These are phyloP conservation scores for Clitopilus passeckerianus DNA, from an alignment of 768 basidiomycete species.

Conservation along the genomic window DNA sequence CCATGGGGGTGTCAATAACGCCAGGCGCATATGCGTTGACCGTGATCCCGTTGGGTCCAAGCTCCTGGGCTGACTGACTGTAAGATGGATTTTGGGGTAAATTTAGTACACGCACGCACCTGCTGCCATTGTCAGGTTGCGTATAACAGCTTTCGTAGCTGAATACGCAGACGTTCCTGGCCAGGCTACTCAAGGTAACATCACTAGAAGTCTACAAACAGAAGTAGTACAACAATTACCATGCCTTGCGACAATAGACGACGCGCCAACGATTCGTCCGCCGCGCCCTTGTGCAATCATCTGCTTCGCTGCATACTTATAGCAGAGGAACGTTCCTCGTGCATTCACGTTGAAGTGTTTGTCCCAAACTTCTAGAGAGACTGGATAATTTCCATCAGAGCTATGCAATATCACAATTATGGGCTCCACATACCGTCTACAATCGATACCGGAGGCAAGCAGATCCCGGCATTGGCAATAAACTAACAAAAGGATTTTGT, in stretches of 20 bases:
- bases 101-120: constrained; percentile 14
- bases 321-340: constrained; percentile 28
- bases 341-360: constrained; percentile 21
- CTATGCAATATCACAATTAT: neutral
- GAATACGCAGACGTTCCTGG: constrained; percentile 20
- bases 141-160: constrained; percentile 36
- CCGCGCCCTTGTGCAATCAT: constrained; percentile 37
- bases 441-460: neutral
- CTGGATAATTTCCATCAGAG: constrained; percentile 1
- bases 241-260: constrained; percentile 30
- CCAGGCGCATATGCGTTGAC: constrained; percentile 31
- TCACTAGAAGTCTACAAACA: neutral
- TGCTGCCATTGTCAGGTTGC: constrained; percentile 33
- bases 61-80: constrained; percentile 5
- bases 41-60: constrained; percentile 21
- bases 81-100: neutral
- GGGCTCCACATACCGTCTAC: constrained; percentile 6
- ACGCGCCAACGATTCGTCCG: constrained; percentile 35
- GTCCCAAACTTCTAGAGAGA: constrained; percentile 17
- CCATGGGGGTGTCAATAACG: constrained; percentile 8
- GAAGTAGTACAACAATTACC: constrained; percentile 17
- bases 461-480: constrained; percentile 27
- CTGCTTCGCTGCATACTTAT: constrained; percentile 28
- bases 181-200: neutral
- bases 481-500: constrained; percentile 13